Percentiles rank a stretch among this genome's conserved stretches.
These are phyloP conservation scores for Chenopodium quinoa DNA, from an alignment of 148 eudicot genomes.

Conservation along the genomic window DNA sequence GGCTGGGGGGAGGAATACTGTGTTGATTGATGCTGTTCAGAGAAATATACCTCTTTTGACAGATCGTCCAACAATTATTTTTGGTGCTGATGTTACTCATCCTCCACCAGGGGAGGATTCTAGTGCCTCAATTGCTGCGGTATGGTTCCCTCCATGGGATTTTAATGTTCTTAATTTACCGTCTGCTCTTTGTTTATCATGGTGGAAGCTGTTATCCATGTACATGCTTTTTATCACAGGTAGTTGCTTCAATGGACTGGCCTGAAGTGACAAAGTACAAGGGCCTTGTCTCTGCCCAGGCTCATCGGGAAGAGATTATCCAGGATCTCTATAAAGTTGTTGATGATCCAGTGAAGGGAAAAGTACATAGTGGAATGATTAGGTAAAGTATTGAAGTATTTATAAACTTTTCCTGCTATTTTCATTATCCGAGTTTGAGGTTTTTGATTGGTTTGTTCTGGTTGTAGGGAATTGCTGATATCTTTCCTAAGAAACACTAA, in stretches of 20 bases:
- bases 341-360: constrained; percentile 41
- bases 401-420: too few species aligned
- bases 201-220: not conserved
- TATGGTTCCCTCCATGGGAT: constrained; percentile 21
- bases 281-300: constrained; percentile 66
- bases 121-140: constrained; percentile 86
- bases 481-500: constrained; percentile 36
- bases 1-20: constrained; percentile 77
- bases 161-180: not conserved
- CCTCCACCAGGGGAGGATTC: constrained; percentile 83
- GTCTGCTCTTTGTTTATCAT: not conserved
- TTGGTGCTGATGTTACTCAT: constrained; percentile 97
- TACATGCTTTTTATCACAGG: constrained; percentile 35
- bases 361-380: constrained; percentile 58
- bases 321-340: constrained; percentile 48
- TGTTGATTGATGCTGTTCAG: constrained; percentile 35
- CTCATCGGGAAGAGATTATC: constrained; percentile 63
- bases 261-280: constrained; percentile 65
- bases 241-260: constrained; percentile 95
- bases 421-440: not conserved
- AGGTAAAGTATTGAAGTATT: constrained; percentile 31
- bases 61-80: constrained; percentile 63
- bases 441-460: not conserved
- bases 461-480: constrained; percentile 54
- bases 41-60: constrained; percentile 43